These are phyloP conservation scores for Cymodocea nodosa DNA, from an alignment of 116 monocot species.

Conservation along the genomic window DNA sequence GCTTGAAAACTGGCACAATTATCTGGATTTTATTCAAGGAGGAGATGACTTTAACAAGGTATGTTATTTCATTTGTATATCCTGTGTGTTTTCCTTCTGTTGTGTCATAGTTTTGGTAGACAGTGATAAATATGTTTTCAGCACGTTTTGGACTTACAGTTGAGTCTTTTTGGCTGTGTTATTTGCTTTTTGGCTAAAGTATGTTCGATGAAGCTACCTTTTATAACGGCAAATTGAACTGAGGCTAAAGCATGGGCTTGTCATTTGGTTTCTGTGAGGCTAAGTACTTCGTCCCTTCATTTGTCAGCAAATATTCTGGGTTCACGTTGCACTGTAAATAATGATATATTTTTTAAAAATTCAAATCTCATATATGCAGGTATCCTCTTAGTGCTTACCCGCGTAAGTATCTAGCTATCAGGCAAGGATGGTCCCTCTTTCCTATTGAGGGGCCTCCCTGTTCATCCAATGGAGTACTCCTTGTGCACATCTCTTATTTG, in stretches of 20 bases:
- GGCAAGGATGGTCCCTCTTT: slow-evolving; percentile 76
- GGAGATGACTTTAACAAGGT: slow-evolving; percentile 96
- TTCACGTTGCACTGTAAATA: slow-evolving; percentile 47
- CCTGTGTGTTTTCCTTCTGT: slow-evolving; percentile 1
- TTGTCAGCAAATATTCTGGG: slow-evolving; percentile 89
- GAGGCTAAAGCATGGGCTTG: slow-evolving; percentile 78
- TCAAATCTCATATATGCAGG: slow-evolving; percentile 99
- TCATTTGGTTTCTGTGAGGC: slow-evolving; percentile 88
- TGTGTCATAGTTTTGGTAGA: slow-evolving; percentile 6
- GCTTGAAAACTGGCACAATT: slow-evolving; percentile 99
- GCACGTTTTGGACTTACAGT: slow-evolving; percentile 56
- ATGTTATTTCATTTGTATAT: slow-evolving; percentile 6
- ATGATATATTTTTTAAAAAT: slow-evolving; percentile 51
- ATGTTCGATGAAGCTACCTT: slow-evolving; percentile 91
- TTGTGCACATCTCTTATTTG: slow-evolving; percentile 70
- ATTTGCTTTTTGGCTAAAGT: slow-evolving; percentile 76
- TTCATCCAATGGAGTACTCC: slow-evolving; percentile 85
- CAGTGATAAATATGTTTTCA: slow-evolving; percentile 19
- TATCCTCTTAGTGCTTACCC: slow-evolving; percentile 93
- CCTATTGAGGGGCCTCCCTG: slow-evolving; percentile 85
- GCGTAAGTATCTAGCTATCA: slow-evolving; percentile 87
- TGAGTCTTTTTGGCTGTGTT: slow-evolving; percentile 62
- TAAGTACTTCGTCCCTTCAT: slow-evolving; percentile 92
- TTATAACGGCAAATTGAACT: slow-evolving; percentile 79
- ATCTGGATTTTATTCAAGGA: slow-evolving; percentile 92